Base-by-base conservation (phyloP, 2,329 filamentous ascomycete species). In the Beauveria caledonica region DNA sequence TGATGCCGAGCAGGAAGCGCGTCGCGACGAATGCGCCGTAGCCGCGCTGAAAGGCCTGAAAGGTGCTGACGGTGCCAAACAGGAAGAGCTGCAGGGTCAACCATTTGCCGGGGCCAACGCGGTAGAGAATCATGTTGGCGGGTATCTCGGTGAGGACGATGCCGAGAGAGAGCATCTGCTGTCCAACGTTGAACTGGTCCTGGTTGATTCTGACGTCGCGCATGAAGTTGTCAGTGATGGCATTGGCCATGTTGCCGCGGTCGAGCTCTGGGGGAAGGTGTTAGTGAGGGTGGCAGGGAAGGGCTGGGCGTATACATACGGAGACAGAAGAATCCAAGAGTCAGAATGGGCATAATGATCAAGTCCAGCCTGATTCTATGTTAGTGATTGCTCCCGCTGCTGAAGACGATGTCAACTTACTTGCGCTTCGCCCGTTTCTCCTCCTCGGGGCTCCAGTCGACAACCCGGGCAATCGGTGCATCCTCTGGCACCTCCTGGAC, bases 71-170 rank as follows among this genome's bases (percentile, higher is more conserved):
- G 19, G 76, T 71, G 5, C 81, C 80, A 60, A 78, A 84, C 45
- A 80, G 72, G 63, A 83, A 79, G 21, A 84, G 68, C 65, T 84
- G 80, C 0, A 76, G 71, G 0, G 80, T 78, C 1, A 84, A 71
- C 80, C 81, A 84, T 52, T 75, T 75, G n/a, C 60, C 54, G 1
- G 60, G 64, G 2, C 70, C 70, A 29, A 73, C 66, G 1, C 69
- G 64, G 60, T 72, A 71, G 2, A 73, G 63, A 10, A 72, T 67
- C 68, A 73, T 71, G 62, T 73, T 73, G 64, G 69, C 71, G 9
- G 72, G 72, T 27, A 73, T 73, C 62, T 79, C 74, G 45, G 70
- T 66, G 5, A 78, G 65, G 4, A 79, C 76, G 42, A 79, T 78
- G 9, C 76, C 76, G 1, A 78, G 71, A 0, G 78, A 80, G 1